phyloP scores from a whole-genome alignment of 208 protist genomes.

The Trypanosoma platydactyli region DNA sequence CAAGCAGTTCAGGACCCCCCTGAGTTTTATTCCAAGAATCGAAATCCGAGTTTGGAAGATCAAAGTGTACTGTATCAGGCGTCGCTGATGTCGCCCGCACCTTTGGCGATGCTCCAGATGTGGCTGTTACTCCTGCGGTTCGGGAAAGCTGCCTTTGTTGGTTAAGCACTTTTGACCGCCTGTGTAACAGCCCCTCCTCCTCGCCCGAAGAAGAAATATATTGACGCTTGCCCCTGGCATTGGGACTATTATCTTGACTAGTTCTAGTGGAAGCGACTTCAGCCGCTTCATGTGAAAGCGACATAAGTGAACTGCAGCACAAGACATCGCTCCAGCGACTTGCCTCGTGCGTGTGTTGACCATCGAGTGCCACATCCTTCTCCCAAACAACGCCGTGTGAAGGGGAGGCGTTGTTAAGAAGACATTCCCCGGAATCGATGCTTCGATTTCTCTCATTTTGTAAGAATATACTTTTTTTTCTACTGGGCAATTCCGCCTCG shows the following conservation, averaged over 20 bases:
- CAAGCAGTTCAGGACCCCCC: too few relatives aligned
- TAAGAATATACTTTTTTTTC: constrained; percentile 18
- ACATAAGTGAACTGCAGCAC: too few relatives aligned
- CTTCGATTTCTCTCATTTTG: not conserved
- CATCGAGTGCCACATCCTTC: too few relatives aligned
- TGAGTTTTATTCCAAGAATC: too few relatives aligned
- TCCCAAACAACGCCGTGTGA: too few relatives aligned
- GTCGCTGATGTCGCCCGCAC: not conserved
- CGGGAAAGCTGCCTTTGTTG: not conserved
- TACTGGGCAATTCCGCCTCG: not conserved
- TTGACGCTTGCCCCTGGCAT: too few relatives aligned
- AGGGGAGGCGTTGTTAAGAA: too few relatives aligned
- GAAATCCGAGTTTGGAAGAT: not conserved
- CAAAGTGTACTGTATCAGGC: not conserved
- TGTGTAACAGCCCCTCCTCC: not conserved
- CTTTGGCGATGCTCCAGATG: not conserved
- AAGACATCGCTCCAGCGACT: too few relatives aligned
- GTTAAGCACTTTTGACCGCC: not conserved
- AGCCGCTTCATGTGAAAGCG: too few relatives aligned
- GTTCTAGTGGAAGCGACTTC: too few relatives aligned
- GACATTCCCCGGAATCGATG: not conserved
- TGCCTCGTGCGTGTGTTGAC: too few relatives aligned
- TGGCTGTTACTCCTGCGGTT: not conserved
- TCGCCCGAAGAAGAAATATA: not conserved
- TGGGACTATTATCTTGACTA: too few relatives aligned